Percentiles rank a stretch among this genome's conserved stretches.
These are phyloP conservation scores for Claviceps spartinae DNA, from an alignment of 2,329 filamentous ascomycete species.

Conservation along the genomic window DNA sequence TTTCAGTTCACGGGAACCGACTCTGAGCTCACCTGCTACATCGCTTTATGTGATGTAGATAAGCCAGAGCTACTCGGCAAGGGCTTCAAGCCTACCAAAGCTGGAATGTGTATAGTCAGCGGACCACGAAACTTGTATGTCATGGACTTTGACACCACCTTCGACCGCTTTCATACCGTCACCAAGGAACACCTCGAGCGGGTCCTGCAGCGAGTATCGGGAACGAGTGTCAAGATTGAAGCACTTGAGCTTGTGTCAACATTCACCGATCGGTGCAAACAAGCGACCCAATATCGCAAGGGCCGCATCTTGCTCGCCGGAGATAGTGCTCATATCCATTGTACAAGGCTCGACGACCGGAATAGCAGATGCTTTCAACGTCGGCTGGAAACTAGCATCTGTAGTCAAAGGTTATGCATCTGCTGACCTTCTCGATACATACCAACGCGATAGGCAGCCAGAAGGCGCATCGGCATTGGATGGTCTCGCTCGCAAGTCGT, in stretches of 20 bases:
- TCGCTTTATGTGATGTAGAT: slow-evolving; percentile 20
- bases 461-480: slow-evolving; percentile 25
- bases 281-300: slow-evolving; percentile 21
- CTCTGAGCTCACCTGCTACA: slow-evolving; percentile 22
- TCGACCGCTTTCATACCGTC: slow-evolving; percentile 9
- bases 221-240: slow-evolving; percentile 12
- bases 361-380: slow-evolving; percentile 34
- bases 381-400: slow-evolving; percentile 36
- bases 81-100: slow-evolving; percentile 14
- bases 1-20: slow-evolving; percentile 24
- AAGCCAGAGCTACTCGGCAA: slow-evolving; percentile 13
- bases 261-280: slow-evolving; percentile 14
- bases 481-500: slow-evolving; percentile 23
- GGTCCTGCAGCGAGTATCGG: slow-evolving; percentile 11
- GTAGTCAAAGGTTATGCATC: slow-evolving; percentile 15
- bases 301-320: slow-evolving; percentile 34
- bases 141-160: slow-evolving; percentile 12
- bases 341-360: slow-evolving; percentile 39
- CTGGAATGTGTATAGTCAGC: slow-evolving; percentile 16
- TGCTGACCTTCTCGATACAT: slow-evolving; percentile 29
- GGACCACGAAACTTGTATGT: slow-evolving; percentile 7
- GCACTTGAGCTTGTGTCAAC: slow-evolving; percentile 12
- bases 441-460: slow-evolving; percentile 31
- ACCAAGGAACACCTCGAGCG: slow-evolving; percentile 11
- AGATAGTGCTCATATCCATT: slow-evolving; percentile 37